These are phyloP conservation scores for Trichoderma brevicompactum DNA, from an alignment of 2,329 filamentous ascomycete species.

Conservation along the genomic window DNA sequence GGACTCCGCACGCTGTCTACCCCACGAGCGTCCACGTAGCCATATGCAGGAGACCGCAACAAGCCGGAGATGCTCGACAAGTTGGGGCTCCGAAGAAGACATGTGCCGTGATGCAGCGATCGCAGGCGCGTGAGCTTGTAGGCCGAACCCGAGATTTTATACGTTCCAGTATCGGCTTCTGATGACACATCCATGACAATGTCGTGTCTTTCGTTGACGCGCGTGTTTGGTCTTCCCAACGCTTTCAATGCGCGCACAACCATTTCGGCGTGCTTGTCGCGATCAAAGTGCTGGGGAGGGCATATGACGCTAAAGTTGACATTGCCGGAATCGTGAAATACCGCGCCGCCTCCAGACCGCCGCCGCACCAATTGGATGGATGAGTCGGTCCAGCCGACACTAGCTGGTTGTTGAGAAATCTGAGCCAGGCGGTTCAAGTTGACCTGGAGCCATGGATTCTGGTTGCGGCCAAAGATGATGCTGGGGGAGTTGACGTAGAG, in stretches of 20 bases:
- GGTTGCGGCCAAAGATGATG: constrained; percentile 91
- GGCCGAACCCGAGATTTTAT: constrained; percentile 91
- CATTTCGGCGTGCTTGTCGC: constrained; percentile 90
- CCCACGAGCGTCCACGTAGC: constrained; percentile 77
- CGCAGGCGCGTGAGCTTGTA: constrained; percentile 86
- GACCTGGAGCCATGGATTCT: constrained; percentile 95
- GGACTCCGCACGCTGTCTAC: constrained; percentile 90
- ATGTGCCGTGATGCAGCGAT: constrained; percentile 91
- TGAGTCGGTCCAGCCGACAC: constrained; percentile 36
- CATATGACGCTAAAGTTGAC: constrained; percentile 94
- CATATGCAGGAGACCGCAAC: constrained; percentile 76
- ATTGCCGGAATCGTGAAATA: constrained; percentile 93
- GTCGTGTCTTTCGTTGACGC: constrained; percentile 90
- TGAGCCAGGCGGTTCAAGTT: constrained; percentile 66
- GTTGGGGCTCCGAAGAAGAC: constrained; percentile 78
- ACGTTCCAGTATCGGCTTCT: constrained; percentile 42
- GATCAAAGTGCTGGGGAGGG: constrained; percentile 74
- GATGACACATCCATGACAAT: constrained; percentile 70
- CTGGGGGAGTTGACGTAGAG: constrained; percentile 87
- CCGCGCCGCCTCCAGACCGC: constrained; percentile 85
- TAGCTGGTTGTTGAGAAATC: constrained; percentile 33
- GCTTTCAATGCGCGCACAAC: constrained; percentile 77
- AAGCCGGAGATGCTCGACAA: constrained; percentile 69
- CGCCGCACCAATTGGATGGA: constrained; percentile 72
- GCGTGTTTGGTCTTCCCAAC: constrained; percentile 61